Conservation (phyloP, 2,329 filamentous ascomycete genomes). For the Neodidymelliopsis sp. region DNA sequence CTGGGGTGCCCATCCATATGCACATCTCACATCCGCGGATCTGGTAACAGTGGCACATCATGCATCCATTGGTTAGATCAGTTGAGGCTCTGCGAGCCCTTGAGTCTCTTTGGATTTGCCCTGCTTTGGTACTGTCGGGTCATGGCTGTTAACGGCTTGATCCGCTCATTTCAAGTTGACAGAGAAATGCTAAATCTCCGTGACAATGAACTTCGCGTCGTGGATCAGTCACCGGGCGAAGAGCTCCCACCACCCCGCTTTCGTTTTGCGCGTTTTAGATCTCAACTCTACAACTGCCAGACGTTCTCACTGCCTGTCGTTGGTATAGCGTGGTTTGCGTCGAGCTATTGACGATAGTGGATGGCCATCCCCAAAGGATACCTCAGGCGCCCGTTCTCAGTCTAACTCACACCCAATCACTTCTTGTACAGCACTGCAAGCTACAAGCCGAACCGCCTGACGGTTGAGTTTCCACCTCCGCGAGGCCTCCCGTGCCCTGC, state of each 20-base stretch:
- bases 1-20: neutral
- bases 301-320: neutral
- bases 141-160: neutral
- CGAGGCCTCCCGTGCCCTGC: conserved; percentile 4
- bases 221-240: no score
- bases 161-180: neutral
- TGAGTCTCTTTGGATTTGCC: neutral
- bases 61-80: conserved; percentile 1
- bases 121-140: conserved; percentile 1
- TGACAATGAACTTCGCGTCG: no score
- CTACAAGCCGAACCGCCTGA: neutral
- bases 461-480: conserved; percentile 6
- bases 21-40: neutral
- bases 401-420: neutral
- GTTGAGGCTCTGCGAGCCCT: conserved; percentile 16
- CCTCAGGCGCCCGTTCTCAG: neutral
- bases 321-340: conserved; percentile 1
- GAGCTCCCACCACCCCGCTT: neutral
- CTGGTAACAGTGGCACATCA: conserved; percentile 11
- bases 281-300: neutral
- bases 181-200: no score
- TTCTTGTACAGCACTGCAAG: neutral
- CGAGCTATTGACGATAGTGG: neutral
- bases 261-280: neutral
- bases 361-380: neutral